Evolutionary conservation across 306 rosid species (phyloP).

Genomic region (Cicer cuneatum): DNA sequence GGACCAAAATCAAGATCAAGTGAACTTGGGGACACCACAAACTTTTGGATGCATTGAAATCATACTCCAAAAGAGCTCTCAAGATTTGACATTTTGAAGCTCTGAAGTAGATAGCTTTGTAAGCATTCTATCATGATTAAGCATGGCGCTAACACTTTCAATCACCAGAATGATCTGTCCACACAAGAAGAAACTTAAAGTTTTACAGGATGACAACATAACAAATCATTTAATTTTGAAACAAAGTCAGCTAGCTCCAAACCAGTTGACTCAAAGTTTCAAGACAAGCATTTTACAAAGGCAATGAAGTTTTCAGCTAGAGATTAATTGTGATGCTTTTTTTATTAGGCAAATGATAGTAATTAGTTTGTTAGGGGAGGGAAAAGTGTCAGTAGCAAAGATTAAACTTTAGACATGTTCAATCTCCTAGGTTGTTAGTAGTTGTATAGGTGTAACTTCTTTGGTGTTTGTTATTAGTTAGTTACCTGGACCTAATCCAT

Average conservation of each 20-base stretch:
- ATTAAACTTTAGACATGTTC: too few relatives aligned
- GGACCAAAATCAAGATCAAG: slow-evolving; percentile 1
- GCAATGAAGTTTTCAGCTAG: slow-evolving; percentile 2
- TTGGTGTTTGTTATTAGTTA: too few relatives aligned
- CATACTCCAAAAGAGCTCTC: slow-evolving; percentile 35
- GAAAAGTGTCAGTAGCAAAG: too few relatives aligned
- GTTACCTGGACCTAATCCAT: too few relatives aligned
- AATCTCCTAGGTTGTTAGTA: too few relatives aligned
- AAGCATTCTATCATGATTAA: slow-evolving; percentile 78
- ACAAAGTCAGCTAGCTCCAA: slow-evolving; percentile 3
- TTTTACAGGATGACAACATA: neutral
- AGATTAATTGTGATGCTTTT: slow-evolving; percentile 5
- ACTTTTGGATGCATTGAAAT: neutral
- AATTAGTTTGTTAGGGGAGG: too few relatives aligned
- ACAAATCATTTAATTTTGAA: slow-evolving; percentile 19
- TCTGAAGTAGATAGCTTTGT: slow-evolving; percentile 57
- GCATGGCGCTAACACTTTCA: slow-evolving; percentile 85
- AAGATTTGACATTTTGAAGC: slow-evolving; percentile 58
- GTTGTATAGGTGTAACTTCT: too few relatives aligned
- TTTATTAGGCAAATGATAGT: too few relatives aligned
- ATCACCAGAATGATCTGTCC: slow-evolving; percentile 82
- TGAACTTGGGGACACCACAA: neutral
- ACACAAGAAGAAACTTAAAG: slow-evolving; percentile 30
- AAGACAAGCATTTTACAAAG: slow-evolving; percentile 22
- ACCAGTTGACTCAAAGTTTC: slow-evolving; percentile 4